These are phyloP conservation scores for Penicillium bialowiezense DNA, from an alignment of 495 filamentous ascomycete genomes.

Conservation along the genomic window DNA sequence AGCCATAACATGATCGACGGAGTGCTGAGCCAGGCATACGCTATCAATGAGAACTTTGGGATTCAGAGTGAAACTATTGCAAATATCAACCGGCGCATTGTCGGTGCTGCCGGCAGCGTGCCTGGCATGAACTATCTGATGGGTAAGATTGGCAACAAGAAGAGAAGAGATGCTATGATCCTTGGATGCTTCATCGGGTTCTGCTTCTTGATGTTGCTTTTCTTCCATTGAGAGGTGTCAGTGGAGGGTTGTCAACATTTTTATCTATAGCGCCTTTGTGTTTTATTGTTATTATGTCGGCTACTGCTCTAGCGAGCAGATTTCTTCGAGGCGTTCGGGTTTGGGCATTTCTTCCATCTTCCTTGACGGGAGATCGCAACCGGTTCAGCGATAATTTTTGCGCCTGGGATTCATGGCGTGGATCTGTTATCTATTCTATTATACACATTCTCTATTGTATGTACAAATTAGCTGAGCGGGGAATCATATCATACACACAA, in stretches of 20 bases:
- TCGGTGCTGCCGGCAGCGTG: constrained; percentile 80
- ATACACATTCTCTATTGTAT: constrained; percentile 35
- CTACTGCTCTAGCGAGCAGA: constrained; percentile 23
- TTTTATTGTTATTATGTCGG: constrained; percentile 6
- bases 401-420: constrained; percentile 13
- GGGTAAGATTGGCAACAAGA: constrained; percentile 88
- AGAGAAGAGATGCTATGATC: constrained; percentile 92
- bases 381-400: constrained; percentile 19
- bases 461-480: constrained; percentile 26
- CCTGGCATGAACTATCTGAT: constrained; percentile 94
- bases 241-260: neutral
- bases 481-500: constrained; percentile 12
- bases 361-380: constrained; percentile 10
- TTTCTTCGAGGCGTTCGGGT: constrained; percentile 21
- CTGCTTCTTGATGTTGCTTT: constrained; percentile 85
- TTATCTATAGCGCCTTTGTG: neutral
- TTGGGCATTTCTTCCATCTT: constrained; percentile 15
- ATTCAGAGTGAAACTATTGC: constrained; percentile 81
- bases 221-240: constrained; percentile 58
- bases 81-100: constrained; percentile 85
- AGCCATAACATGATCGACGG: constrained; percentile 85
- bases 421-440: constrained; percentile 19
- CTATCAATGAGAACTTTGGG: constrained; percentile 88
- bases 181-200: constrained; percentile 85
- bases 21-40: constrained; percentile 94